A percentile compares a stretch with the other conserved stretches of the same genome.
These are phyloP conservation scores for Magnusiomyces suaveolens DNA, from an alignment of 1,139 yeast genomes.

Conservation along the genomic window DNA sequence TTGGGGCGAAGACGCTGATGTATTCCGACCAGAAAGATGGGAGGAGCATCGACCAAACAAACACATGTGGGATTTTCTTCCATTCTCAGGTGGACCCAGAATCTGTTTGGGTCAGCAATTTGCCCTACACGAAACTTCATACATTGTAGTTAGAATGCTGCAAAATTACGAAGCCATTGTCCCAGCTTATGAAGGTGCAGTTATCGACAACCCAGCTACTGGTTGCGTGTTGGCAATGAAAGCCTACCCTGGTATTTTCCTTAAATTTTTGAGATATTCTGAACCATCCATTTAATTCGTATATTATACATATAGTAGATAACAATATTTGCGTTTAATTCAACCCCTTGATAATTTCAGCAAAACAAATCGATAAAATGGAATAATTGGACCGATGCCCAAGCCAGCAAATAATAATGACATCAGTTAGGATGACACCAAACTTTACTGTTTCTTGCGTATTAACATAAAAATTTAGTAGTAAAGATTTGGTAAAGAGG, in stretches of 20 bases:
- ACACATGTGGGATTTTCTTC: conserved; percentile 29
- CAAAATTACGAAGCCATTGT: conserved; percentile 27
- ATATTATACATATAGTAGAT: no score
- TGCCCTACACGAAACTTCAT: conserved; percentile 48
- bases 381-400: no score
- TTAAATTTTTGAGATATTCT: neutral
- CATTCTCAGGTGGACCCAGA: conserved; percentile 52
- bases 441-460: no score
- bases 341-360: no score
- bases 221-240: neutral
- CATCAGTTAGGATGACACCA: no score
- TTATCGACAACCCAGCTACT: neutral
- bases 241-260: neutral
- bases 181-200: neutral
- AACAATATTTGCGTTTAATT: no score
- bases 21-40: conserved; percentile 49
- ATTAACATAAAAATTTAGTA: no score
- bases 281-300: no score
- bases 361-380: no score
- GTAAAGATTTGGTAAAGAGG: no score
- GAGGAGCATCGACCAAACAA: conserved; percentile 19
- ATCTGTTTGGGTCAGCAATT: conserved; percentile 52
- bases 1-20: conserved; percentile 43
- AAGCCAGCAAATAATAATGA: no score
- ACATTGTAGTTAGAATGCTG: conserved; percentile 38